phyloP scores from a whole-genome alignment of 1,284 basidiomycete species.

The Papiliotrema terrestris region DNA sequence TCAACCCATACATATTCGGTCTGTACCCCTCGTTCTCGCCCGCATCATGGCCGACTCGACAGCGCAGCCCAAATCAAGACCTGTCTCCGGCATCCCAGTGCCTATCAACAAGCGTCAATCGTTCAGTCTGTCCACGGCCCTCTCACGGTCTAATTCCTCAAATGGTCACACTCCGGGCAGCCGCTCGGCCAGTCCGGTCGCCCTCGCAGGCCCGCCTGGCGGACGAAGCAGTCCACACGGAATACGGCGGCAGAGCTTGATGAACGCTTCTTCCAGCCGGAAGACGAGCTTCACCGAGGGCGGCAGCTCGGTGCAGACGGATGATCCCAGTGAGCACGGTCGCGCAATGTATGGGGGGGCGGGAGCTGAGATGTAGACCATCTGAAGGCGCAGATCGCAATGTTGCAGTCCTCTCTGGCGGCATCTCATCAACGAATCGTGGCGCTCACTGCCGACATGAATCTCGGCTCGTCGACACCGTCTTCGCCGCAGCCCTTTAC shows the following conservation, averaged over 20 bases:
- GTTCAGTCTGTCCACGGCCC: slow-evolving; percentile 9
- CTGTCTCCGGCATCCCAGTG: slow-evolving; percentile 20
- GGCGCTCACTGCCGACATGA: slow-evolving; percentile 11
- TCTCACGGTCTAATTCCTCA: slow-evolving; percentile 8
- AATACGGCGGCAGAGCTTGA: slow-evolving; percentile 10
- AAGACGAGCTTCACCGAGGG: slow-evolving; percentile 20
- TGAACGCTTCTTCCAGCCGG: slow-evolving; percentile 12
- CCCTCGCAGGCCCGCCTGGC: background rate
- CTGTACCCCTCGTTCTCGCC: background rate
- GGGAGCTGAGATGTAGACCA: slow-evolving; percentile 2
- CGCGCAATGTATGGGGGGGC: background rate
- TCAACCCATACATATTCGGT: background rate
- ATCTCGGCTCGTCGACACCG: background rate
- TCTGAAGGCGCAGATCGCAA: slow-evolving; percentile 19
- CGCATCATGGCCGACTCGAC: background rate
- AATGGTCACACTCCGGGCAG: background rate
- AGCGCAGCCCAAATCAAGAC: background rate
- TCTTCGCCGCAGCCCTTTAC: slow-evolving; percentile 8
- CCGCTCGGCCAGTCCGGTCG: slow-evolving; percentile 2
- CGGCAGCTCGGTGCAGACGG: background rate
- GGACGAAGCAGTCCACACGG: background rate
- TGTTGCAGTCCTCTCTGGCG: slow-evolving; percentile 12
- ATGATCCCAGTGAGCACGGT: slow-evolving; percentile 13
- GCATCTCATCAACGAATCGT: slow-evolving; percentile 18
- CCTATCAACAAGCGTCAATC: slow-evolving; percentile 22